Percentiles rank a stretch among this genome's conserved stretches.
phyloP scores from a whole-genome alignment of 352 stramenopile genomes.

The Paralagenidium karlingii region DNA sequence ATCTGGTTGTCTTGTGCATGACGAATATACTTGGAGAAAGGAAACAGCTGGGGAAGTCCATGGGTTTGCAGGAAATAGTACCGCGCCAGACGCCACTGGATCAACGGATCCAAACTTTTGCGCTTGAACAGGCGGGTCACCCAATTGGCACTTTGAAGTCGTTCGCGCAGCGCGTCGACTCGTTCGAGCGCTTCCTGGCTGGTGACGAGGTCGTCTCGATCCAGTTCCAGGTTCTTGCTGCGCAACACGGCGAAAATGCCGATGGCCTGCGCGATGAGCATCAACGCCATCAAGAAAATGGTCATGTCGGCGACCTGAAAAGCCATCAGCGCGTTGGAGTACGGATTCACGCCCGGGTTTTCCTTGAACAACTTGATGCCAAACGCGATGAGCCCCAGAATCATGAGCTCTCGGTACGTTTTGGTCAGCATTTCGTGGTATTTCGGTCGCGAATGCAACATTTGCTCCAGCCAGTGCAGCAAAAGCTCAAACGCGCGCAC shows the following conservation, averaged over 20 bases:
- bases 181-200: conserved; percentile 19
- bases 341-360: conserved; percentile 9
- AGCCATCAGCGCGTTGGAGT: conserved; percentile 22
- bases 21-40: conserved; percentile 65
- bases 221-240: conserved; percentile 16
- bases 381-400: conserved; percentile 43
- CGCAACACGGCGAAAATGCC: conserved; percentile 30
- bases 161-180: conserved; percentile 1
- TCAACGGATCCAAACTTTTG: neutral
- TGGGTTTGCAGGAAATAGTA: conserved; percentile 30
- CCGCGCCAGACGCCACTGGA: conserved; percentile 24
- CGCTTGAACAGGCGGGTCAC: no score
- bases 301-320: conserved; percentile 41
- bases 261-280: conserved; percentile 34
- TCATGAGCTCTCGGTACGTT: conserved; percentile 27
- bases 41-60: conserved; percentile 27
- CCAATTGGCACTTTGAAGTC: neutral
- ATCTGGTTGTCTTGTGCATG: conserved; percentile 68
- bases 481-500: conserved; percentile 29
- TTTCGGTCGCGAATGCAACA: conserved; percentile 4
- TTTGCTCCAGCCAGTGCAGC: conserved; percentile 30
- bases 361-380: conserved; percentile 37
- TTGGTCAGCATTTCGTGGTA: conserved; percentile 19
- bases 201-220: conserved; percentile 29
- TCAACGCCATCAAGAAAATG: conserved; percentile 39